Evolutionary conservation across 805 yeast species (phyloP).

Genomic region (Lipomyces mesembrius): DNA sequence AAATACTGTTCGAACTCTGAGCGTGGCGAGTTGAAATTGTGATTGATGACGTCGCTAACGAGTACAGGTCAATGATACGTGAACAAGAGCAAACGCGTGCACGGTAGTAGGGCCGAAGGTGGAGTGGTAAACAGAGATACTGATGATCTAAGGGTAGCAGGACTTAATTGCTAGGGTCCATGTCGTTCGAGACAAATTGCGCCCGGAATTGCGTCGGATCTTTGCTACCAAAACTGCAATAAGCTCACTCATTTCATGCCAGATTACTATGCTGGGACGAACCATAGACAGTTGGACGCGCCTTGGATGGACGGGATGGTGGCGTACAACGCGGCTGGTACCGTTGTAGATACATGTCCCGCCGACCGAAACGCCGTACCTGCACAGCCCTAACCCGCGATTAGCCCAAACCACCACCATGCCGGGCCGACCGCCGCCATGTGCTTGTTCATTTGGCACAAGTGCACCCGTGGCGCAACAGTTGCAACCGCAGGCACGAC

Average conservation of each 20-base stretch:
- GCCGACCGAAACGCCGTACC: neutral
- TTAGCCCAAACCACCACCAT: too few relatives aligned
- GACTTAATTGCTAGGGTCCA: slow-evolving; percentile 1
- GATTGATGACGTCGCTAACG: neutral
- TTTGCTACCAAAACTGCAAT: neutral
- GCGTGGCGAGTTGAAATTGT: neutral
- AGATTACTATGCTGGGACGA: neutral
- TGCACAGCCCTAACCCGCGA: neutral
- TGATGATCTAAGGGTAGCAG: neutral
- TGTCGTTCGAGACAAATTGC: neutral
- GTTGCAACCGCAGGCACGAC: neutral
- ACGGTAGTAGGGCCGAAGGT: neutral
- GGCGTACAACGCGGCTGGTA: neutral
- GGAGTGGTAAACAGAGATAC: neutral
- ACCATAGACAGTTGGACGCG: neutral
- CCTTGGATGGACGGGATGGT: neutral
- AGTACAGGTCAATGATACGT: neutral
- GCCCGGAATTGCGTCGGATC: neutral
- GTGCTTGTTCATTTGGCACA: too few relatives aligned
- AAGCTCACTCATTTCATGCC: neutral
- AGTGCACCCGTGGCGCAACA: neutral
- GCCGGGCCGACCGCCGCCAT: too few relatives aligned
- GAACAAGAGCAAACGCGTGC: neutral
- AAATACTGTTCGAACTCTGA: neutral
- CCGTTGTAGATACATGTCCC: neutral